Evolutionary conservation across 108 stramenopile genomes (phyloP).

Genomic region (Stephanodiscus triporus): DNA sequence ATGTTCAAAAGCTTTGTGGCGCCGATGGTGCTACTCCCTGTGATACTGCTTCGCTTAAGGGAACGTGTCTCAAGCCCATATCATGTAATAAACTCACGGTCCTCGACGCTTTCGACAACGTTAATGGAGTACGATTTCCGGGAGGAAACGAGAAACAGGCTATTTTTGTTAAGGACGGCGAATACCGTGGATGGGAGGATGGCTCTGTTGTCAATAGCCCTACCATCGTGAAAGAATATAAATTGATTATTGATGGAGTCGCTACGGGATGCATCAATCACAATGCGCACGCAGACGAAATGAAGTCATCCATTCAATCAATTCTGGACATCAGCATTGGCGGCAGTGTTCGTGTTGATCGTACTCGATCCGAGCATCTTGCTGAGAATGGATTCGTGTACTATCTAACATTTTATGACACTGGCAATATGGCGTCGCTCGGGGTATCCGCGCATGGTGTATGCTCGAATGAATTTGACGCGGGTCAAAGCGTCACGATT

Average conservation of each 20-base stretch:
- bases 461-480: conserved; percentile 45
- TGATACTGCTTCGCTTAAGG: conserved; percentile 37
- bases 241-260: conserved; percentile 31
- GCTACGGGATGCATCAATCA: conserved; percentile 52
- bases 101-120: conserved; percentile 45
- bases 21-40: conserved; percentile 28
- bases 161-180: conserved; percentile 53
- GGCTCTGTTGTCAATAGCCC: conserved; percentile 37
- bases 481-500: conserved; percentile 44
- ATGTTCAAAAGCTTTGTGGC: conserved; percentile 72
- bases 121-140: conserved; percentile 43
- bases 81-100: conserved; percentile 54
- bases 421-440: conserved; percentile 34
- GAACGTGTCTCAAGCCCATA: conserved; percentile 46
- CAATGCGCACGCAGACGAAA: conserved; percentile 44
- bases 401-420: conserved; percentile 53
- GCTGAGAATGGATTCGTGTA: conserved; percentile 61
- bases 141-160: conserved; percentile 52
- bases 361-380: conserved; percentile 38
- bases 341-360: conserved; percentile 46
- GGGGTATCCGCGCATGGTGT: conserved; percentile 26
- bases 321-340: conserved; percentile 36
- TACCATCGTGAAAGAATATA: conserved; percentile 31
- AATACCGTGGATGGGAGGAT: conserved; percentile 58
- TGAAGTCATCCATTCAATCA: conserved; percentile 28